A percentile compares a stretch with the other conserved stretches of the same genome.
These are phyloP conservation scores for Peronospora farinosa DNA, from an alignment of 352 stramenopile genomes.

Conservation along the genomic window DNA sequence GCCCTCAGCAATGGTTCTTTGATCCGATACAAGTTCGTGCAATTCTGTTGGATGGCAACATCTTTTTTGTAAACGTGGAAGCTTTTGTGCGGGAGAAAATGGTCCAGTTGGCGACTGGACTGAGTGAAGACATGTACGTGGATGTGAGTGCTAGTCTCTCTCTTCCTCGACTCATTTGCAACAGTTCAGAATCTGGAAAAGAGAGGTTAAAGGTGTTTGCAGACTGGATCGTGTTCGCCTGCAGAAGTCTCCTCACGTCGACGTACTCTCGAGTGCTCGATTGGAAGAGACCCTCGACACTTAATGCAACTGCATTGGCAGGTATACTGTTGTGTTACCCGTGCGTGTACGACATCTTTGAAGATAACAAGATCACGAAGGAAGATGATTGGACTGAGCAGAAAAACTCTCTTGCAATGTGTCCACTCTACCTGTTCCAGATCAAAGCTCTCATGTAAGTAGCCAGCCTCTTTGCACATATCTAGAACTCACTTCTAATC, in stretches of 20 bases:
- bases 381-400: constrained; percentile 25
- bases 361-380: not conserved
- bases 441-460: constrained; percentile 20
- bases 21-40: constrained; percentile 14
- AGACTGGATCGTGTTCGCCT: constrained; percentile 13
- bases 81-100: constrained; percentile 35
- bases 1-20: not conserved
- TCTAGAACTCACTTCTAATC: constrained; percentile 4
- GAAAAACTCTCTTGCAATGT: constrained; percentile 51
- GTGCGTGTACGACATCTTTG: constrained; percentile 25
- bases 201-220: constrained; percentile 6
- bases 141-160: constrained; percentile 28
- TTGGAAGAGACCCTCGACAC: constrained; percentile 5
- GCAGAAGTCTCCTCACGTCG: constrained; percentile 17
- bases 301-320: constrained; percentile 33
- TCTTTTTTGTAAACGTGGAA: constrained; percentile 40
- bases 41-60: constrained; percentile 34
- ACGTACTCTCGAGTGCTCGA: constrained; percentile 12
- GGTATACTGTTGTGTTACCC: constrained; percentile 43
- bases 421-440: constrained; percentile 36
- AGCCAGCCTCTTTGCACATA: not conserved
- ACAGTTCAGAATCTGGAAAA: constrained; percentile 6
- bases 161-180: constrained; percentile 12
- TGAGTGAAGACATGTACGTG: constrained; percentile 22
- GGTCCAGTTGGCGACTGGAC: constrained; percentile 15